phyloP scores from a whole-genome alignment of 2,329 filamentous ascomycete genomes.

The Ophiostoma montium region DNA sequence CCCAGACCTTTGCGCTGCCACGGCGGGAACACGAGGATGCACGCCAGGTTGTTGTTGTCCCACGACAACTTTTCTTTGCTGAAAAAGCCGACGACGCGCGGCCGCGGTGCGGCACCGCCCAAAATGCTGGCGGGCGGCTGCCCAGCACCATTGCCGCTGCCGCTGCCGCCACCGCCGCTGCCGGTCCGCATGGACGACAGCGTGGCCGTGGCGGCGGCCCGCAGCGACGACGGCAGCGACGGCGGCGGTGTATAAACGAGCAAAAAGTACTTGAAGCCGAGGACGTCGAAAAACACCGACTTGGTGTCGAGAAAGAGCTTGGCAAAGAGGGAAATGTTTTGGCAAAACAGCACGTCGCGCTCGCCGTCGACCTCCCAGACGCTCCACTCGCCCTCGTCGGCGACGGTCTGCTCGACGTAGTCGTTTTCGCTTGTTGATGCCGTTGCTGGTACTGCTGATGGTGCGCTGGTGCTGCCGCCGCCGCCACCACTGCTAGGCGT shows the following conservation, averaged over 20 bases:
- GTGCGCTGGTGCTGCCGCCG: not conserved
- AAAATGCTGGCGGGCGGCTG: slow-evolving; percentile 1
- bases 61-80: slow-evolving; percentile 98
- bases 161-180: slow-evolving; percentile 1
- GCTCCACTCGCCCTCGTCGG: slow-evolving; percentile 59
- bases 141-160: not conserved
- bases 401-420: slow-evolving; percentile 29
- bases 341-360: slow-evolving; percentile 73
- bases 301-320: slow-evolving; percentile 98
- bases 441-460: slow-evolving; percentile 2
- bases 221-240: slow-evolving; percentile 6
- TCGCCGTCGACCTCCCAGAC: slow-evolving; percentile 92
- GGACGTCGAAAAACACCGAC: slow-evolving; percentile 94
- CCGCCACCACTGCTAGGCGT: not conserved
- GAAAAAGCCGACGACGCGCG: slow-evolving; percentile 77
- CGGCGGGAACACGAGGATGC: slow-evolving; percentile 88
- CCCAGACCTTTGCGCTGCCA: slow-evolving; percentile 88
- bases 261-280: slow-evolving; percentile 87
- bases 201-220: slow-evolving; percentile 3
- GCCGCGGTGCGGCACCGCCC: slow-evolving; percentile 6
- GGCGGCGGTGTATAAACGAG: slow-evolving; percentile 57
- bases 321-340: slow-evolving; percentile 89
- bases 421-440: not conserved
- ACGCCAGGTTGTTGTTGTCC: slow-evolving; percentile 96
- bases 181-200: slow-evolving; percentile 8